Evolutionary conservation across 495 filamentous ascomycete genomes (phyloP), one percentile per base, ranked within the genome.

Genomic region (Trichoderma reesei): DNA sequence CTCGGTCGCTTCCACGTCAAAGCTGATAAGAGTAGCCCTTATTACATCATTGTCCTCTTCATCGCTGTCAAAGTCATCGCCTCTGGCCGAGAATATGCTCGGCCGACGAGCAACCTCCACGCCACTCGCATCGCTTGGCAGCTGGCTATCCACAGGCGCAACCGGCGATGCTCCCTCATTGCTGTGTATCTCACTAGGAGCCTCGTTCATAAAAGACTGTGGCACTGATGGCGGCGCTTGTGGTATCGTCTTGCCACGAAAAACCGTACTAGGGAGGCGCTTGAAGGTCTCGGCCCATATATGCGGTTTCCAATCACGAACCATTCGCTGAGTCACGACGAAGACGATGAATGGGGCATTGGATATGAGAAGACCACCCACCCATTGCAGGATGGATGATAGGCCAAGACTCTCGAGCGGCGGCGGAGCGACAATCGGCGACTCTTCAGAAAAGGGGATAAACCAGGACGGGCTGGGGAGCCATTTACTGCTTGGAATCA

Each of bases 1-100:
- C 54, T 82, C 79, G 46, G 75, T 77, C 8, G 80, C 74, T 60
- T 83, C 81, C 36, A 84, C 80, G 67, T 84, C 82, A 59, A 84
- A 83, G 63, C 78, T 82, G n/a, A 84, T 83, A 1, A 84, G 67
- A 0, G 81, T 82, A 3, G 79, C 73, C 62, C 78, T 79, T 20
- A 79, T 69, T 31, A 77, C 67, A 38, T 83, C 80, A 18, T 69
- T 65, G 34, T 82, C 80, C 61, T 83, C 82, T 46, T 82, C 81
- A 60, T 82, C 79, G 14, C 74, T 78, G 3, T 66, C 76, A 36
- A 78, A 79, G 18, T 76, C 78, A 59, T 77, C 71, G 0, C 68
- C 70, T 34, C 13, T 70, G 63, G 46, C 65, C 69, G 73, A 75
- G 51, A 71, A 73, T 18, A 68, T 71, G 44, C 73, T 67, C 39